Evolutionary conservation across 108 stramenopile genomes (phyloP).

Genomic region (Cyclotella choctawhatcheeana): DNA sequence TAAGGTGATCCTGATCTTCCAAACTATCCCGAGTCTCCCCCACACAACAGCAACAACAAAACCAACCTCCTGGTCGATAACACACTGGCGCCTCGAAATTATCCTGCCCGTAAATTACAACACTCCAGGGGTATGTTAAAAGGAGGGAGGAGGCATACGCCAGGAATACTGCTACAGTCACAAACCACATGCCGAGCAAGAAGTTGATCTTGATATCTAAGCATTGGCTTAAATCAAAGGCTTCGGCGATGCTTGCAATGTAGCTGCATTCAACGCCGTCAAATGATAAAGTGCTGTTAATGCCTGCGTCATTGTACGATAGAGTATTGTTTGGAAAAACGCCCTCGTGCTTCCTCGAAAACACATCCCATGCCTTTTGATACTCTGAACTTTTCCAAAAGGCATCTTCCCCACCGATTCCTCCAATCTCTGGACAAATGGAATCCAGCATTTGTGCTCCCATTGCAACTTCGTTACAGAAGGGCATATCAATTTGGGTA

Average conservation of each 20-base stretch:
- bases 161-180: background rate
- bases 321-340: background rate
- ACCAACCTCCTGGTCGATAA: background rate
- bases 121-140: background rate
- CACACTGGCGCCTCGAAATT: background rate
- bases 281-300: too few species aligned
- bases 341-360: background rate
- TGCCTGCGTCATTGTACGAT: too few species aligned
- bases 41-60: background rate
- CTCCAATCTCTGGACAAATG: background rate
- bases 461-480: background rate
- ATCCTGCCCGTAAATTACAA: background rate
- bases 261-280: background rate
- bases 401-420: background rate
- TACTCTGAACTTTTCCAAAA: background rate
- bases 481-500: background rate
- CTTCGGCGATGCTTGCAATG: background rate
- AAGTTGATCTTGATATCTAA: background rate
- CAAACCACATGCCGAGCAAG: background rate
- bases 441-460: background rate
- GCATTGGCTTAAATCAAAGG: background rate
- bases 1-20: too few species aligned
- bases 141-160: background rate
- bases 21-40: background rate
- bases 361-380: background rate